Evolutionary conservation across 306 rosid species (phyloP).

Genomic region (Quercus rubra): DNA sequence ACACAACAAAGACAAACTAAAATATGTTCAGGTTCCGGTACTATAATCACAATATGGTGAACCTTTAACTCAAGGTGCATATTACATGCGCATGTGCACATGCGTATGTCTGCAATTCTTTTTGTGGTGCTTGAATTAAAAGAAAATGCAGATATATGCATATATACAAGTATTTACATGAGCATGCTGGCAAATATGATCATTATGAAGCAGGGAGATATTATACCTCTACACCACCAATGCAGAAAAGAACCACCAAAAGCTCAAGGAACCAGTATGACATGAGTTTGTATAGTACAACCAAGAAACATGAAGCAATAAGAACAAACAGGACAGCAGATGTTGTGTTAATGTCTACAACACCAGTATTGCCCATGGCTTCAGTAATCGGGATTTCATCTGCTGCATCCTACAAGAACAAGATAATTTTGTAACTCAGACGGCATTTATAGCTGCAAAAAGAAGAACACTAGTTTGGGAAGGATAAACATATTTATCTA

Average conservation of each 20-base stretch:
- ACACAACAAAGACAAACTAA: conserved; percentile 9
- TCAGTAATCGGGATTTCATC: conserved; percentile 50
- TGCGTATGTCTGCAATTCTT: not conserved
- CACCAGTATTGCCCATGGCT: conserved; percentile 40
- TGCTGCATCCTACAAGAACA: conserved; percentile 54
- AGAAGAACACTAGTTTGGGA: conserved; percentile 1
- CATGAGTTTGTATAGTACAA: conserved; percentile 81
- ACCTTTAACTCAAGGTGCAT: conserved; percentile 8
- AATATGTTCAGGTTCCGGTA: conserved; percentile 15
- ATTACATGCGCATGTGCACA: not conserved
- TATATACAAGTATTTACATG: conserved; percentile 5
- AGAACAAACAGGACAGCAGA: conserved; percentile 79
- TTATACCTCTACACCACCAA: conserved; percentile 88
- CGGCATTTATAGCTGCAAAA: not conserved
- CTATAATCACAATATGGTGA: not conserved
- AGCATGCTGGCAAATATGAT: conserved; percentile 6
- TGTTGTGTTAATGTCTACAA: conserved; percentile 68
- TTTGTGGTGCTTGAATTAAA: not conserved
- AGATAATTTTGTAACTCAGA: conserved; percentile 12
- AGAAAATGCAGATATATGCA: no score
- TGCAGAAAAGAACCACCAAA: conserved; percentile 93
- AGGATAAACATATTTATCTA: not conserved
- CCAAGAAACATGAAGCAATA: conserved; percentile 78
- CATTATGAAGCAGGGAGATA: conserved; percentile 5
- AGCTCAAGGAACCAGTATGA: conserved; percentile 74